Conservation (phyloP, 371 early-diverging fungal genomes). For the Syncephalastrum sp. region DNA sequence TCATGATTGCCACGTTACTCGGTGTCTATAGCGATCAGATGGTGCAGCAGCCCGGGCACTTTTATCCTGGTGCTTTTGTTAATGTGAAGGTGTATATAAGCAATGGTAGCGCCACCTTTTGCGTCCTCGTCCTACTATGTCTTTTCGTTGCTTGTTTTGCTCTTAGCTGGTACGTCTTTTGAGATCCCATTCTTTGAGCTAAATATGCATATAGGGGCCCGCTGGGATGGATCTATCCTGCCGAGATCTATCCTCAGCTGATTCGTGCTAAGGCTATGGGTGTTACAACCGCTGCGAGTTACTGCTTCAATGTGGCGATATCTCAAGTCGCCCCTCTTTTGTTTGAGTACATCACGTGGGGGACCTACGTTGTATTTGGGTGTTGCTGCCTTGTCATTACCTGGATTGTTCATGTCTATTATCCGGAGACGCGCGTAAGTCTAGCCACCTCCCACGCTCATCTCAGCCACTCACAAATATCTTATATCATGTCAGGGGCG, state of each 20-base stretch:
- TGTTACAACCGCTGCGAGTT: slow-evolving; percentile 80
- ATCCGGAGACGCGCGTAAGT: slow-evolving; percentile 75
- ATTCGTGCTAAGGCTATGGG: slow-evolving; percentile 79
- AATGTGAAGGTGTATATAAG: slow-evolving; percentile 14
- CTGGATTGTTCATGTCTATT: slow-evolving; percentile 59
- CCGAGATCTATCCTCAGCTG: slow-evolving; percentile 80
- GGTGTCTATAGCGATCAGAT: slow-evolving; percentile 17
- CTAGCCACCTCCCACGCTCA: background rate
- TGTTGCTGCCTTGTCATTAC: slow-evolving; percentile 56
- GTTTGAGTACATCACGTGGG: slow-evolving; percentile 54
- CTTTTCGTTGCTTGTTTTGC: slow-evolving; percentile 73
- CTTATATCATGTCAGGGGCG: slow-evolving; percentile 20
- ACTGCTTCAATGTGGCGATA: slow-evolving; percentile 69
- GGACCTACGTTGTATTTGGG: slow-evolving; percentile 66
- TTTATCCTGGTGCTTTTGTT: background rate
- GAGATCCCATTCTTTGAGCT: too few species aligned
- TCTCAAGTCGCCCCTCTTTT: slow-evolving; percentile 60
- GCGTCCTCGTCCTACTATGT: slow-evolving; percentile 58
- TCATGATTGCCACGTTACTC: slow-evolving; percentile 26
- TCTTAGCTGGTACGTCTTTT: slow-evolving; percentile 15
- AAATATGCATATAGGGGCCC: slow-evolving; percentile 62
- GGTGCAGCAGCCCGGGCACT: background rate
- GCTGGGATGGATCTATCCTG: slow-evolving; percentile 88
- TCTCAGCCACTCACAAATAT: background rate
- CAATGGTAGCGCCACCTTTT: slow-evolving; percentile 39